phyloP scores from a whole-genome alignment of 2,329 filamentous ascomycete genomes.

The Dothideomycetes sp. region DNA sequence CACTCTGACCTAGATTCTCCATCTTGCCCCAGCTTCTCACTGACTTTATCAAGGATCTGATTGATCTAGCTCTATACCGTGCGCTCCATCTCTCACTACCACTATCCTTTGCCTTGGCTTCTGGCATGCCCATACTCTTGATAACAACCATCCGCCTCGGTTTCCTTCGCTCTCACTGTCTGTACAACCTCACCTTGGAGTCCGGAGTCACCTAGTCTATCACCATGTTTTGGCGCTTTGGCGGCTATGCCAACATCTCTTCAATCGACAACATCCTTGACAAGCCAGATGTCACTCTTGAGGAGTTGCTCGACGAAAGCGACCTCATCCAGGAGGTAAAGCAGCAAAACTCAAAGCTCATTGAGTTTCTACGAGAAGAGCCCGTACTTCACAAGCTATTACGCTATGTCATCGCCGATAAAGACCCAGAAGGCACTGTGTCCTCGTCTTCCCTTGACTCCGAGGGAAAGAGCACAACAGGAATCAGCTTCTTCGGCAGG shows the following conservation, averaged over 20 bases:
- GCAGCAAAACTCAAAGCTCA: constrained; percentile 93
- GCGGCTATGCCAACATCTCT: constrained; percentile 95
- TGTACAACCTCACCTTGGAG: constrained; percentile 7
- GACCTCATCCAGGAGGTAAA: constrained; percentile 97
- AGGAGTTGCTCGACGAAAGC: constrained; percentile 91
- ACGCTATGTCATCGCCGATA: constrained; percentile 81
- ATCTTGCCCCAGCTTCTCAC: background rate
- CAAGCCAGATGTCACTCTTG: constrained; percentile 84
- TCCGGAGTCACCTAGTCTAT: constrained; percentile 12
- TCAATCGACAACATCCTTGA: constrained; percentile 95
- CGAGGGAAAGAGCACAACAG: constrained; percentile 30
- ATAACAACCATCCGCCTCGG: background rate
- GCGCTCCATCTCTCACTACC: background rate
- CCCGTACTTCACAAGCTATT: constrained; percentile 74
- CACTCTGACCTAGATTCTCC: background rate
- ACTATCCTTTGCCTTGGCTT: no score
- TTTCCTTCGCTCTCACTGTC: background rate
- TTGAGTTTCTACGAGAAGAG: constrained; percentile 88
- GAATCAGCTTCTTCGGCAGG: constrained; percentile 35
- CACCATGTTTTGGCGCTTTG: constrained; percentile 99
- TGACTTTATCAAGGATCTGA: background rate
- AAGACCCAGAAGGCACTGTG: constrained; percentile 34
- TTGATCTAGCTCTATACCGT: background rate
- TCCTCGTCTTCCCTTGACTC: constrained; percentile 17
- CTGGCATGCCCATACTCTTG: constrained; percentile 6